Evolutionary conservation across 441 rosid species (phyloP), one percentile per base, ranked within the genome.

Genomic region (Syzygium syzygioides): DNA sequence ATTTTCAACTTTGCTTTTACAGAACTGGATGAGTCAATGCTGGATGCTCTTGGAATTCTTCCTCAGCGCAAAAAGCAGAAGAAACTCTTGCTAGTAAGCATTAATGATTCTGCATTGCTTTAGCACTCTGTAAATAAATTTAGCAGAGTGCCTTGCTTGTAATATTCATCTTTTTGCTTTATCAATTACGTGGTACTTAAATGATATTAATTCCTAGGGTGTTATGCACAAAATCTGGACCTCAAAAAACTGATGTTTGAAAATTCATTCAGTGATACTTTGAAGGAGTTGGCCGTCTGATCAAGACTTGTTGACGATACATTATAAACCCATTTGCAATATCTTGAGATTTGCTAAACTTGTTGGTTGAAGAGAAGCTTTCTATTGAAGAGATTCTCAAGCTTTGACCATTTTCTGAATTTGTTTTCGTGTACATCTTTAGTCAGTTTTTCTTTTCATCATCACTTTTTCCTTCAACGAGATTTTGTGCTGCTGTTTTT

Each of bases 41-140:
- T 98, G 86, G 99, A 98, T 94, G 96, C 97, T 86, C 98, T 97
- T 92, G 99, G 99, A 89, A 96, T 97, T 93, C 98, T 98, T 90
- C 99, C 99, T 85, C 99, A 96, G 88, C 97, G 99, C 88, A 95
- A 98, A 93, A 97, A 96, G 88, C 99, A 98, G 90, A 98, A 97
- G 94, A 97, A 98, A 88, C 98, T 95, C 90, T 91, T 98, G 93
- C 93, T 97, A 95, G 99, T 97, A 91, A 92, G 97, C 91, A 80
- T 52, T 79, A 56, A 37, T 32, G 41, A 53, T 68, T 66, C 57
- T 64, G 57, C 37, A 52, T 52, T 37, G n/a, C 55, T 28, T 19
- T 85, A 41, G 52, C 68, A 34, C 64, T 87, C 57, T 25, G 57
- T 28, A 68, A 62, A 71, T 87, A 54, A 62, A 64, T 50, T 62